These are phyloP conservation scores for Iris macrosiphon DNA, from an alignment of 106 monocot genomes.

Conservation along the genomic window DNA sequence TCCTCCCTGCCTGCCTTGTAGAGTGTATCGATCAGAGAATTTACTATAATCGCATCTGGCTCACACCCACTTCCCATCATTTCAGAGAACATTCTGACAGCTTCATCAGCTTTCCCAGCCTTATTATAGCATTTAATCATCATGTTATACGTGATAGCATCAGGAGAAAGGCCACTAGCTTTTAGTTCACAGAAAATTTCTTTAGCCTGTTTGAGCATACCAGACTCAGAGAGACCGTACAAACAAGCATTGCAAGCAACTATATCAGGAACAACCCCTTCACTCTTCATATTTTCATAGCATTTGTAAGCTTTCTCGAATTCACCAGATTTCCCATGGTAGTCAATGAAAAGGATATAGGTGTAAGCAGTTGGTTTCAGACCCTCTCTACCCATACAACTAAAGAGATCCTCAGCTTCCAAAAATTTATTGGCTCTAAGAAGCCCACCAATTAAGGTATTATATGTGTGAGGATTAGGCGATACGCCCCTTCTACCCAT, in stretches of 20 bases:
- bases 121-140: constrained; percentile 92
- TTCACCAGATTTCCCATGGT: constrained; percentile 65
- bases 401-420: constrained; percentile 56
- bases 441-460: constrained; percentile 60
- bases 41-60: constrained; percentile 66
- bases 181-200: constrained; percentile 52
- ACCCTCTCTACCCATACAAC: constrained; percentile 41
- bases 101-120: constrained; percentile 57
- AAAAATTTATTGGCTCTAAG: constrained; percentile 38
- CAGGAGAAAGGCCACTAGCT: constrained; percentile 60
- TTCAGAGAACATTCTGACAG: constrained; percentile 52
- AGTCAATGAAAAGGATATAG: constrained; percentile 81
- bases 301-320: constrained; percentile 47
- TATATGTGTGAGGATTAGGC: constrained; percentile 75
- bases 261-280: constrained; percentile 72
- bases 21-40: constrained; percentile 70
- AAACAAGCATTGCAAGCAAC: constrained; percentile 88
- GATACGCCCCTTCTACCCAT: constrained; percentile 53
- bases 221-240: constrained; percentile 62
- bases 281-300: constrained; percentile 64
- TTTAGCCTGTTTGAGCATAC: constrained; percentile 54
- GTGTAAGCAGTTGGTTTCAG: constrained; percentile 53
- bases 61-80: constrained; percentile 45
- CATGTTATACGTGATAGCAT: constrained; percentile 79
- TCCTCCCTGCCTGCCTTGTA: constrained; percentile 72